Conservation (phyloP, 106 monocot genomes). For the Chionographis japonica region DNA sequence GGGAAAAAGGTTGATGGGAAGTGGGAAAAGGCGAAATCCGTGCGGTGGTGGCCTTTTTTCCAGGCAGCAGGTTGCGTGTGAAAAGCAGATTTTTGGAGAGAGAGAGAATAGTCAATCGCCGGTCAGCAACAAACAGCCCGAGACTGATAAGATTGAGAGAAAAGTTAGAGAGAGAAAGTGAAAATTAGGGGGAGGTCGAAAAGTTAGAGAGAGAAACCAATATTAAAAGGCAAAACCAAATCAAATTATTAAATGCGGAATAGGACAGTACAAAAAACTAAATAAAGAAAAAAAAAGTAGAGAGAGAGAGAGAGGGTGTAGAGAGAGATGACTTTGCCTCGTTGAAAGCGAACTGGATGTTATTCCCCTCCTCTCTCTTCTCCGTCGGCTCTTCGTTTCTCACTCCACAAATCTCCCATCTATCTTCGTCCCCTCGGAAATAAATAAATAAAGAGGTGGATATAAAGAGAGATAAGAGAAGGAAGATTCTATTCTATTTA, state of each 20-base stretch:
- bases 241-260: no score
- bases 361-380: background rate
- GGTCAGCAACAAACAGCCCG: constrained; percentile 15
- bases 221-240: constrained; percentile 1
- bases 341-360: no score
- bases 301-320: no score
- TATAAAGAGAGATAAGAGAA: background rate
- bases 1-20: background rate
- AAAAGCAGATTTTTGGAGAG: constrained; percentile 15
- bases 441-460: background rate
- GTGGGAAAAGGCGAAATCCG: constrained; percentile 24
- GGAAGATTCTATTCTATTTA: background rate
- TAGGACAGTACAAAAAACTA: no score
- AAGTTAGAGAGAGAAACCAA: constrained; percentile 16
- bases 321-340: no score
- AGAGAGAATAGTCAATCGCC: constrained; percentile 10
- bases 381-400: constrained; percentile 2
- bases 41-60: background rate
- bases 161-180: background rate
- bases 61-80: constrained; percentile 14
- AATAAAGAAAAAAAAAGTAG: no score
- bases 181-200: constrained; percentile 1
- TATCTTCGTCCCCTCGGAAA: no score
- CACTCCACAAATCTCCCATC: background rate
- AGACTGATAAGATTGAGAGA: constrained; percentile 5